Evolutionary conservation across 2,329 filamentous ascomycete genomes (phyloP).

Genomic region (Alternaria ventricosa): DNA sequence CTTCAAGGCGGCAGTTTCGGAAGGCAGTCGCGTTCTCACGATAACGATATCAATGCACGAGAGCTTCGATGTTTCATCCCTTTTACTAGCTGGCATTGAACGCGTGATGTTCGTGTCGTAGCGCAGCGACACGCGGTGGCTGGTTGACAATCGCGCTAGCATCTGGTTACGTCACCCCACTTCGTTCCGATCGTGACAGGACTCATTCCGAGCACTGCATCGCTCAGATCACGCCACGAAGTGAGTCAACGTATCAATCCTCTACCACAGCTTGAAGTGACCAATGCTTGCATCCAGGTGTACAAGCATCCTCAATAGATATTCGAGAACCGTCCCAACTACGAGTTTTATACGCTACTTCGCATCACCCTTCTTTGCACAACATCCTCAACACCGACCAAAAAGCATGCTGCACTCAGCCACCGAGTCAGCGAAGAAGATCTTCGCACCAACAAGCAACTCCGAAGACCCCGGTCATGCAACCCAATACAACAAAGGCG

Average conservation of each 20-base stretch:
- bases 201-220: slow-evolving; percentile 11
- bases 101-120: background rate
- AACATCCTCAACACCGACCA: background rate
- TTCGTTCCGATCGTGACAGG: slow-evolving; percentile 27
- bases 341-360: background rate
- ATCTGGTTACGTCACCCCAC: slow-evolving; percentile 35
- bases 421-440: slow-evolving; percentile 43
- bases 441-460: slow-evolving; percentile 67
- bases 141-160: slow-evolving; percentile 3
- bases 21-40: background rate
- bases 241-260: background rate
- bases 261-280: background rate
- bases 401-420: slow-evolving; percentile 37
- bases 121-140: background rate
- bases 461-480: slow-evolving; percentile 67
- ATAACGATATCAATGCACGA: background rate
- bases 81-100: background rate
- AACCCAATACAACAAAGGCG: slow-evolving; percentile 74
- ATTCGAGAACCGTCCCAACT: background rate
- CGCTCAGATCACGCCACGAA: slow-evolving; percentile 19
- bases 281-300: slow-evolving; percentile 4
- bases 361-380: background rate
- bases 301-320: background rate
- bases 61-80: background rate
- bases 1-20: background rate